Evolutionary conservation across 495 filamentous ascomycete species (phyloP).

Genomic region (Trichoderma reesei): DNA sequence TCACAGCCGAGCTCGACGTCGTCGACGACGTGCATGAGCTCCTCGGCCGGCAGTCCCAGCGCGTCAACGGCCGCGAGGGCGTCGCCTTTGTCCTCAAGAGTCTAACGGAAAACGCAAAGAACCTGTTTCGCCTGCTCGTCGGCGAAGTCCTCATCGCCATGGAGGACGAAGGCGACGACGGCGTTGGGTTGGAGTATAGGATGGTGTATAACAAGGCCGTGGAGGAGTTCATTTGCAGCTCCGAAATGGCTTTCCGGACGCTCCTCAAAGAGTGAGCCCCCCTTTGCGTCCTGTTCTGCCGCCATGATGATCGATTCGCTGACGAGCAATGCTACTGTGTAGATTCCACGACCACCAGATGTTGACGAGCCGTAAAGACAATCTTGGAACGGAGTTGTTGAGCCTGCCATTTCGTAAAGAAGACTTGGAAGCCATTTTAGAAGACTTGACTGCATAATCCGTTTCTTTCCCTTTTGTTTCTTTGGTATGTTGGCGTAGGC

Average conservation of each 20-base stretch:
- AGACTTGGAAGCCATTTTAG: constrained; percentile 80
- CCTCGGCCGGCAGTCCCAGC: constrained; percentile 71
- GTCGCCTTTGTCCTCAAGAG: constrained; percentile 83
- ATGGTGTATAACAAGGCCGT: constrained; percentile 88
- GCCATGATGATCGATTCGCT: constrained; percentile 15
- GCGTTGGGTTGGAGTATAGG: constrained; percentile 74
- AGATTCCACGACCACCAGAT: constrained; percentile 96
- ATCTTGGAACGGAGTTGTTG: constrained; percentile 71
- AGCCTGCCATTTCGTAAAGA: constrained; percentile 79
- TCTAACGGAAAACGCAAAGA: constrained; percentile 84
- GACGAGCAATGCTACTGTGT: constrained; percentile 13
- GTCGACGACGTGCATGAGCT: constrained; percentile 82
- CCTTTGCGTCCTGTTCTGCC: no score
- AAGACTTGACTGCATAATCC: constrained; percentile 57
- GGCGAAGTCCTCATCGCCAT: constrained; percentile 70
- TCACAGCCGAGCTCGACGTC: constrained; percentile 58
- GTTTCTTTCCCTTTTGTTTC: background rate
- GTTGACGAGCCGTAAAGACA: constrained; percentile 79
- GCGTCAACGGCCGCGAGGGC: constrained; percentile 81
- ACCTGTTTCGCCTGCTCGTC: constrained; percentile 72
- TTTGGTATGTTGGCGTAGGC: no score
- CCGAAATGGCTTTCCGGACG: constrained; percentile 89
- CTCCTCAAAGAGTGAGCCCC: constrained; percentile 74
- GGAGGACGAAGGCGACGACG: constrained; percentile 42
- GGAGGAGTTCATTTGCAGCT: constrained; percentile 93